These are phyloP conservation scores for Rhodofomes roseus DNA, from an alignment of 1,284 basidiomycete genomes.

Conservation along the genomic window DNA sequence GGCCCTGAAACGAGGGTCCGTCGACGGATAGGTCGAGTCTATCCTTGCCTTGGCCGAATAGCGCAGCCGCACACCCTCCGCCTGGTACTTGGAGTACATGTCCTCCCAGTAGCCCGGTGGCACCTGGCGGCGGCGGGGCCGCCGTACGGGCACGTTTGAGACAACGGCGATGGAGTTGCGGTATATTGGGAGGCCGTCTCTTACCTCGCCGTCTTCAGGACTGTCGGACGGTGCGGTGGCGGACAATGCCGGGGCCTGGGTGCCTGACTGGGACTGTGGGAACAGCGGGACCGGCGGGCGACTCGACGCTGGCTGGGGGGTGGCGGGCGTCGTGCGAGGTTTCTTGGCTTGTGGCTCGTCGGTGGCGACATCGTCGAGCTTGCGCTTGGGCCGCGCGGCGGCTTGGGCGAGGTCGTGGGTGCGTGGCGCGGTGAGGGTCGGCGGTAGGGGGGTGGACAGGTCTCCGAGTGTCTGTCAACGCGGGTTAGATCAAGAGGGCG, in stretches of 20 bases:
- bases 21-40: conserved; percentile 64
- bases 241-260: conserved; percentile 13
- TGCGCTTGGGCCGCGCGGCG: conserved; percentile 55
- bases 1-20: conserved; percentile 59
- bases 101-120: conserved; percentile 32
- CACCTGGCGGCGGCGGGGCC: conserved; percentile 53
- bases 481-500: conserved; percentile 2
- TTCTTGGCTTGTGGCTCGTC: conserved; percentile 48
- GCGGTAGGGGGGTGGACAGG: conserved; percentile 51
- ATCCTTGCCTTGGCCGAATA: conserved; percentile 73
- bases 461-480: conserved; percentile 52
- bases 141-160: conserved; percentile 55
- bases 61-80: conserved; percentile 62
- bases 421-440: conserved; percentile 63
- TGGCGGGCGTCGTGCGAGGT: conserved; percentile 41
- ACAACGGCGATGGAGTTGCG: conserved; percentile 24
- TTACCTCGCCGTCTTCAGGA: conserved; percentile 34
- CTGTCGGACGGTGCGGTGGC: conserved; percentile 25
- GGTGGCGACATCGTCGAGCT: conserved; percentile 37
- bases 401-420: conserved; percentile 62
- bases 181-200: conserved; percentile 27
- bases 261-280: conserved; percentile 23
- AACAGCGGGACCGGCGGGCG: conserved; percentile 31
- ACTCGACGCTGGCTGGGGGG: conserved; percentile 44
- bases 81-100: conserved; percentile 61